Percentiles rank a stretch among this genome's conserved stretches.
Conservation (phyloP, 345 rosid genomes). For the Salix arbutifolia region DNA sequence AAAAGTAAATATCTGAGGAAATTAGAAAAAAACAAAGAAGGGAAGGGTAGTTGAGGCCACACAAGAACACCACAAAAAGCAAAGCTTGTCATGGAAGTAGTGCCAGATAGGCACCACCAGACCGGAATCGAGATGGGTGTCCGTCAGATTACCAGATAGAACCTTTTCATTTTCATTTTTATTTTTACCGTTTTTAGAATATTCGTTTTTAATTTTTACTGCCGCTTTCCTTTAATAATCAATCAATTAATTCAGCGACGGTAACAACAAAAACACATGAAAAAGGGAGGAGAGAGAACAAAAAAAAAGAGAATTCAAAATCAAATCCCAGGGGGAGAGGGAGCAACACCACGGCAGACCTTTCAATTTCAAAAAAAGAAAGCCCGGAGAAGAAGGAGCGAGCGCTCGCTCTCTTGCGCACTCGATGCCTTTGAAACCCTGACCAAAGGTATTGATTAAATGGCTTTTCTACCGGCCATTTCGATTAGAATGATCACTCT, state of each 20-base stretch:
- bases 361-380: neutral
- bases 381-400: conserved; percentile 1
- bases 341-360: conserved; percentile 2
- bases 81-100: neutral
- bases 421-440: conserved; percentile 5
- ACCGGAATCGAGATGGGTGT: neutral
- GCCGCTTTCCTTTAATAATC: neutral
- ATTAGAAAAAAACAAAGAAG: neutral
- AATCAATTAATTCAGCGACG: neutral
- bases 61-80: neutral
- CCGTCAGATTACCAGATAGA: neutral
- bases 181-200: neutral
- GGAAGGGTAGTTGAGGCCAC: neutral
- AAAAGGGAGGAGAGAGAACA: neutral
- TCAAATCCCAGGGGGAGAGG: neutral
- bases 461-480: conserved; percentile 1
- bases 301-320: neutral
- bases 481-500: neutral
- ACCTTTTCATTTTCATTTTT: neutral
- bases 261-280: neutral
- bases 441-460: neutral
- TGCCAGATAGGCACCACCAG: neutral
- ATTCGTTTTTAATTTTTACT: neutral
- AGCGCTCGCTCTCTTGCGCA: conserved; percentile 1
- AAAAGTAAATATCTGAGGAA: neutral